A percentile compares a stretch with the other conserved stretches of the same genome.
These are phyloP conservation scores for Camellia sinensis DNA, from an alignment of 148 eudicot species.

Conservation along the genomic window DNA sequence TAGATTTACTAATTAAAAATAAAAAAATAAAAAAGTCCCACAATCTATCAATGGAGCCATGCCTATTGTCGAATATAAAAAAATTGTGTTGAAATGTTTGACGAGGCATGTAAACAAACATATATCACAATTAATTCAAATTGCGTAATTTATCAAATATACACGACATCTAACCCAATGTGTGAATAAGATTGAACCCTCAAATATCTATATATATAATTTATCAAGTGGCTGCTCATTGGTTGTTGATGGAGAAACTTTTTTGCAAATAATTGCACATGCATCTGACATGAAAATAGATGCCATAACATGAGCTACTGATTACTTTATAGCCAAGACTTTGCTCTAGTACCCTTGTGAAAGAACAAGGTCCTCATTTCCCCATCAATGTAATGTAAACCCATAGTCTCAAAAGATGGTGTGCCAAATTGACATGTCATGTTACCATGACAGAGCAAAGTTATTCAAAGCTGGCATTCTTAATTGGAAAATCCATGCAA, in stretches of 20 bases:
- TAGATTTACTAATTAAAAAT: too few relatives aligned
- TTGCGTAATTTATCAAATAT: too few relatives aligned
- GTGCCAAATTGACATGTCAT: background rate
- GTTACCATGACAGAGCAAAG: background rate
- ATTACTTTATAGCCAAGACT: background rate
- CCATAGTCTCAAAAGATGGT: too few relatives aligned
- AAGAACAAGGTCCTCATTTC: background rate
- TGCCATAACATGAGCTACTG: background rate
- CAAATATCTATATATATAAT: background rate
- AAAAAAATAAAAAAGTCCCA: background rate
- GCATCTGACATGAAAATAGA: slow-evolving; percentile 8
- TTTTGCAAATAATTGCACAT: slow-evolving; percentile 4
- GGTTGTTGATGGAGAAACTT: background rate
- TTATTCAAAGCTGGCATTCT: background rate
- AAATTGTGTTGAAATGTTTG: too few relatives aligned
- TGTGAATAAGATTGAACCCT: background rate
- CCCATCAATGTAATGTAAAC: background rate
- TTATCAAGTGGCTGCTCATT: background rate
- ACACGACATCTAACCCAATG: too few relatives aligned
- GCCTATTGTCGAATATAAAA: background rate
- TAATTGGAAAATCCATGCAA: background rate
- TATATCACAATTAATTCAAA: too few relatives aligned
- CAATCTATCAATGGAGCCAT: background rate
- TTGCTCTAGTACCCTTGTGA: background rate
- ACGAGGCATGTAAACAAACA: too few relatives aligned